Evolutionary conservation across 2,329 filamentous ascomycete genomes (phyloP), one percentile per base, ranked within the genome.

Genomic region (Cercospora zeina): DNA sequence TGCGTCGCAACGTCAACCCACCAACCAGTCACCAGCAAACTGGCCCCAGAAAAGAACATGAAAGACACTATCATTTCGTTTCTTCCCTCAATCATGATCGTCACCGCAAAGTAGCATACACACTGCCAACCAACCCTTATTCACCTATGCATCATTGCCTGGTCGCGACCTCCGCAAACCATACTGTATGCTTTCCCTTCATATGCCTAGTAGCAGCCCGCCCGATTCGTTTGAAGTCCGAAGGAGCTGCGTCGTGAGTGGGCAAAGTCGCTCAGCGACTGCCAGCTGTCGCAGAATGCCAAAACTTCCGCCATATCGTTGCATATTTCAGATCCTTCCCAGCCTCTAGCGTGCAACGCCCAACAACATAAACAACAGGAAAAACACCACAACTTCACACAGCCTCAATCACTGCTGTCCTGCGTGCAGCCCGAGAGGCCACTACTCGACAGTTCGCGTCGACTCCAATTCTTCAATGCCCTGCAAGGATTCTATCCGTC

Each of bases 401-500:
- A 10, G 8, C 33, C 51, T 36, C 33, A 53, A 10, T 36, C 30
- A 16, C 51, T 34, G 16, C 33, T 34, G 3, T 37, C 36, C 33
- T 36, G 51, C 13, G 19, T 36, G 51, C 51, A 37, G 51, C 30
- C 31, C 21, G 30, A 36, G 14, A 24, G 33, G 16, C 31, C 19
- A 27, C 51, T 24, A 24, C 51, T 54, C 33, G 36, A 54, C 36
- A 51, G 54, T 49, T 45, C 59, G 30, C 49, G 21, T n/a, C 24
- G 34, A 59, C 21, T 21, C 37, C 55, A 53, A 47, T 30, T 50
- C n/a, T 58, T 47, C 19, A 54, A 37, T 24, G 27, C n/a, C 16
- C 27, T 39, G 36, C 49, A 47, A 27, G 33, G 36, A 36, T 58
- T 14, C 58, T 63, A 63, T 33, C 49, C 62, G 16, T 50, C 62